phyloP scores from a whole-genome alignment of 768 basidiomycete species.

The Mycena crocata region DNA sequence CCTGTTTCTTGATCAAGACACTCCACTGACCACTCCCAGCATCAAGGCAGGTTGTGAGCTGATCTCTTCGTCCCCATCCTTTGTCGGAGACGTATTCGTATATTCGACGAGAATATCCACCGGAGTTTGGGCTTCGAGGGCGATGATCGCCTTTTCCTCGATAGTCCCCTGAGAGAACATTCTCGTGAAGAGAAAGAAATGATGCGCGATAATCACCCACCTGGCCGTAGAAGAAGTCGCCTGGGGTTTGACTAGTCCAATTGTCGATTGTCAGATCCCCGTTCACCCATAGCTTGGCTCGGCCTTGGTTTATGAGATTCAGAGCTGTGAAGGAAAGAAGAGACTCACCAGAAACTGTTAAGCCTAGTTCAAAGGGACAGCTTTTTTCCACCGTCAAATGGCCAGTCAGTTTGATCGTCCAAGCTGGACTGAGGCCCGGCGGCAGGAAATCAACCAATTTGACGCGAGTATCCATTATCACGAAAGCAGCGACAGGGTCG shows the following conservation, averaged over 20 bases:
- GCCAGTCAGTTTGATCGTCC: slow-evolving; percentile 69
- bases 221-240: slow-evolving; percentile 79
- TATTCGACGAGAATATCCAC: slow-evolving; percentile 71
- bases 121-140: slow-evolving; percentile 57
- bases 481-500: slow-evolving; percentile 57
- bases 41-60: slow-evolving; percentile 74
- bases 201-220: slow-evolving; percentile 25
- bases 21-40: slow-evolving; percentile 68
- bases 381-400: slow-evolving; percentile 61
- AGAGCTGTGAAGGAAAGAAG: neutral
- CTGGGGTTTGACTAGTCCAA: slow-evolving; percentile 74
- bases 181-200: neutral
- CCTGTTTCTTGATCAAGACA: neutral
- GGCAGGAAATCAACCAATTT: slow-evolving; percentile 78
- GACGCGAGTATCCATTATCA: slow-evolving; percentile 69
- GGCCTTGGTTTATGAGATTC: slow-evolving; percentile 45
- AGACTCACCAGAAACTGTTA: slow-evolving; percentile 67
- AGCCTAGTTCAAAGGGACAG: slow-evolving; percentile 66
- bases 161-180: slow-evolving; percentile 66
- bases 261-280: slow-evolving; percentile 74
- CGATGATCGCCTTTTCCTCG: slow-evolving; percentile 67
- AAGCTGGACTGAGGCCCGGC: slow-evolving; percentile 60
- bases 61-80: slow-evolving; percentile 54
- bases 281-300: slow-evolving; percentile 73
- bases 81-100: slow-evolving; percentile 68